Base-by-base conservation (phyloP, 2,329 filamentous ascomycete genomes). In the Sarocladium brachiariae region DNA sequence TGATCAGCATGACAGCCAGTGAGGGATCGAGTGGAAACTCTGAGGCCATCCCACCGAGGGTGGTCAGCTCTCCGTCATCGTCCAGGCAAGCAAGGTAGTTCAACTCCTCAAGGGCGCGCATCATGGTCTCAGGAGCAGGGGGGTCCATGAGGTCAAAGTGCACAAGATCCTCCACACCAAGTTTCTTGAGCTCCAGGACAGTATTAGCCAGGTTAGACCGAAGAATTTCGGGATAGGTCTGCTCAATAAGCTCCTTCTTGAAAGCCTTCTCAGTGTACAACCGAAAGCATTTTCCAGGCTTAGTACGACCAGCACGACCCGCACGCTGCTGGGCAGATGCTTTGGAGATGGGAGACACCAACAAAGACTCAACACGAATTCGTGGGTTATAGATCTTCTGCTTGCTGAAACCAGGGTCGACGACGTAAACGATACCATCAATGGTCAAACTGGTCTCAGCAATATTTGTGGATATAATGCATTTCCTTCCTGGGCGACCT, bases 121-220 rank as follows among this genome's bases (percentile, higher is more conserved):
- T 99, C 69, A 99, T 84, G 9, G 95, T 99, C 72, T 99, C 95
- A 0, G 93, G 95, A 1, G 95, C 92, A 1, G 93, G 93, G 21
- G 93, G 93, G 61, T 99, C 93, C 92, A 99, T 97, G 45, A 99
- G 78, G 65, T 99, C 95, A 63, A 99, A 99, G 70, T 99, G 93
- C 10, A 99, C 93, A 47, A 99, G 76, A 68, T 99, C 93, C 58
- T 95, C 84, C 24, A 99, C 84, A 39, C 93, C 93, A 34, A 99
- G 84, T 72, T 99, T 97, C 78, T 97, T 97, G 63, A 99, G 73
- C 68, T 99, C 93, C 41, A 99, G 73, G 1, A 99, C 93, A 0
- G 93, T 99, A 60, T 90, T 95, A 53, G 93, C 85, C 56, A 99
- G 75, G 66, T 99, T 99, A 27, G 92, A 97, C 23, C 90, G 84